Evolutionary conservation across 345 rosid genomes (phyloP).

Genomic region (Erodium maritimum): DNA sequence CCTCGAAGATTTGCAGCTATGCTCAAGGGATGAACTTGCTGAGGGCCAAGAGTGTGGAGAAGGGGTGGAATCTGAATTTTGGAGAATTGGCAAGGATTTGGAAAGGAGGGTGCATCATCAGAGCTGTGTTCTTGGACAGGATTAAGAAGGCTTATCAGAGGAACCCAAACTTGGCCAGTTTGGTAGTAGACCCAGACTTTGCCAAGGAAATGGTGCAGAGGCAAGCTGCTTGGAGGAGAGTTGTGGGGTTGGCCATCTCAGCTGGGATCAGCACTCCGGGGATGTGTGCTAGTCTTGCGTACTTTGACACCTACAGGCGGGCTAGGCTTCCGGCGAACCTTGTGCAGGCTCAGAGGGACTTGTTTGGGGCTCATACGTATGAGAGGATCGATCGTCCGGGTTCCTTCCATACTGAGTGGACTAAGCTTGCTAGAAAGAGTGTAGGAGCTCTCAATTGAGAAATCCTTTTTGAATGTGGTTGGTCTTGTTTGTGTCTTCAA

Average conservation of each 20-base stretch:
- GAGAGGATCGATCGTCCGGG: constrained; percentile 84
- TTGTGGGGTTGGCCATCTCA: constrained; percentile 76
- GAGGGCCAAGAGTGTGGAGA: constrained; percentile 79
- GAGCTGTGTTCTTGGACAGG: constrained; percentile 95
- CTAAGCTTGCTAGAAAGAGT: constrained; percentile 63
- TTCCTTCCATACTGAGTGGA: constrained; percentile 79
- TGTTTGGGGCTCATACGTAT: constrained; percentile 94
- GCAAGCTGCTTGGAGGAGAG: constrained; percentile 98
- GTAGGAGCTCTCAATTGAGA: constrained; percentile 50
- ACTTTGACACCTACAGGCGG: constrained; percentile 89
- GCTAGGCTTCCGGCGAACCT: constrained; percentile 82
- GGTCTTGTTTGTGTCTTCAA: constrained; percentile 1
- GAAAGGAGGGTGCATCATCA: constrained; percentile 95
- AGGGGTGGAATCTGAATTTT: constrained; percentile 72
- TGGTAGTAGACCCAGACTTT: constrained; percentile 89
- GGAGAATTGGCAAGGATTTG: constrained; percentile 91
- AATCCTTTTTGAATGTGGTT: too few relatives aligned
- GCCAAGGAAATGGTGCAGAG: constrained; percentile 96
- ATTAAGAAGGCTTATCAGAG: constrained; percentile 93
- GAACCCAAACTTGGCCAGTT: constrained; percentile 72
- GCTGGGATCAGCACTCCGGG: constrained; percentile 96
- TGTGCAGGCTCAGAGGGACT: constrained; percentile 96
- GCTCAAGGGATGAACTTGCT: constrained; percentile 95
- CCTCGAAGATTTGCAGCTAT: constrained; percentile 88
- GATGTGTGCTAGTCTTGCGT: constrained; percentile 91